Evolutionary conservation across 495 filamentous ascomycete genomes (phyloP), one percentile per base, ranked within the genome.

Genomic region (Penicillium subrubescens): DNA sequence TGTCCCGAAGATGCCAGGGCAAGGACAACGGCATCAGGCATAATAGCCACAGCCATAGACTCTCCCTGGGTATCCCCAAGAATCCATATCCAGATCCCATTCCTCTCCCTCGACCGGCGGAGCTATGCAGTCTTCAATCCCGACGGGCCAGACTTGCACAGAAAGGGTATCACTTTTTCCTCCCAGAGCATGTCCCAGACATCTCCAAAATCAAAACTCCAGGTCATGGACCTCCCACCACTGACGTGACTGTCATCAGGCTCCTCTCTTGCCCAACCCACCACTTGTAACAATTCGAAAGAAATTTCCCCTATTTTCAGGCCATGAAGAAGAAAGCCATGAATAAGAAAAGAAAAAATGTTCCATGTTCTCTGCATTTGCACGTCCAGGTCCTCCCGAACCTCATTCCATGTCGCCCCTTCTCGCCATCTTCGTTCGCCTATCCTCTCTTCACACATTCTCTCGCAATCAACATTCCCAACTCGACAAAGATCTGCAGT

Each of bases 131-230:
- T 75, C 72, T 77, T 73, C 68, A 71, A 76, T 71, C 72, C 72
- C 71, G 67, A 71, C 73, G 76, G 75, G 75, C 33, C 75, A 78
- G 75, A 81, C 75, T 75, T 75, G 73, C 77, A 76, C 79, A 81
- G 80, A 76, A 80, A 81, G 80, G 78, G 79, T 82, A 82, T 82
- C 79, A 81, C 73, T 80, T 81, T 81, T 80, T 75, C 76, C 77
- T 79, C 73, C 77, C 75, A 75, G 76, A 79, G 77, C 68, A 56
- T 80, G 79, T 78, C 76, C 73, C 77, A 79, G 77, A 77, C 77
- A 80, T 67, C 77, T 77, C 74, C 67, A 73, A 74, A 67, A 71
- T 70, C 61, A 71, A 71, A 77, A 77, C 75, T 77, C 79, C 77
- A 77, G 75, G 70, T 70, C 71, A 77, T 78, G 72, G 27, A 72